A percentile compares a stretch with the other conserved stretches of the same genome.
phyloP scores from a whole-genome alignment of 176 grass and related monocot species.

The Dendrocalamus sinicus region DNA sequence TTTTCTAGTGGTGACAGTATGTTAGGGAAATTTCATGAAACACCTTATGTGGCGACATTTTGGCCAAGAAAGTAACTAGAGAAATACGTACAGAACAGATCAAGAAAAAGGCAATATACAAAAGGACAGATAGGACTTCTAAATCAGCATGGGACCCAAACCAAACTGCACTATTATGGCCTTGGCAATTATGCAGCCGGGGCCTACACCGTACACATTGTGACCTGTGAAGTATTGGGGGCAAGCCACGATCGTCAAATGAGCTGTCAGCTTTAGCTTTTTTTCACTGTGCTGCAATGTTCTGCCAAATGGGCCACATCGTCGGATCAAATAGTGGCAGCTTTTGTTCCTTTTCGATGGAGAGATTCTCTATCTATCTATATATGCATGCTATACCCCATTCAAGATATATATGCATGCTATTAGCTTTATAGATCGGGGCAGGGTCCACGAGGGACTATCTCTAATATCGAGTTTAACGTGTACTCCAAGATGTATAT shows the following conservation, averaged over 20 bases:
- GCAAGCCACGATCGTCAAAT: not conserved
- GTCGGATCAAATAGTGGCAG: not conserved
- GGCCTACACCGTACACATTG: not conserved
- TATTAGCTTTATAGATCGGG: not conserved
- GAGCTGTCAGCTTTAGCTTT: too few relatives aligned
- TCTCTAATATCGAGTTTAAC: too few relatives aligned
- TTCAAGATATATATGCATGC: too few relatives aligned
- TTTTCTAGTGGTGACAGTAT: not conserved
- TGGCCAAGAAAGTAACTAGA: slow-evolving; percentile 16
- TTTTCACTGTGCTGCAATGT: too few relatives aligned
- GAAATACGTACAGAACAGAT: not conserved
- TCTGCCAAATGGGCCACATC: not conserved
- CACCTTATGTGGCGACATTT: slow-evolving; percentile 10
- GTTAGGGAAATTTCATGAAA: not conserved
- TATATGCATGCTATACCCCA: too few relatives aligned
- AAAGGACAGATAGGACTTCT: not conserved
- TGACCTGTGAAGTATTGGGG: not conserved
- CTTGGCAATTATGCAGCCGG: not conserved
- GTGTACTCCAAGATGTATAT: too few relatives aligned
- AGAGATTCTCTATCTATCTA: not conserved
- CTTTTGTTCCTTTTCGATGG: slow-evolving; percentile 1
- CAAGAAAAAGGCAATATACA: not conserved
- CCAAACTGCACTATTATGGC: slow-evolving; percentile 32
- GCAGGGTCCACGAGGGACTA: not conserved
- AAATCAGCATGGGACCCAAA: not conserved